Conservation (phyloP, 2,329 filamentous ascomycete genomes). For the Nothophoma quercina region DNA sequence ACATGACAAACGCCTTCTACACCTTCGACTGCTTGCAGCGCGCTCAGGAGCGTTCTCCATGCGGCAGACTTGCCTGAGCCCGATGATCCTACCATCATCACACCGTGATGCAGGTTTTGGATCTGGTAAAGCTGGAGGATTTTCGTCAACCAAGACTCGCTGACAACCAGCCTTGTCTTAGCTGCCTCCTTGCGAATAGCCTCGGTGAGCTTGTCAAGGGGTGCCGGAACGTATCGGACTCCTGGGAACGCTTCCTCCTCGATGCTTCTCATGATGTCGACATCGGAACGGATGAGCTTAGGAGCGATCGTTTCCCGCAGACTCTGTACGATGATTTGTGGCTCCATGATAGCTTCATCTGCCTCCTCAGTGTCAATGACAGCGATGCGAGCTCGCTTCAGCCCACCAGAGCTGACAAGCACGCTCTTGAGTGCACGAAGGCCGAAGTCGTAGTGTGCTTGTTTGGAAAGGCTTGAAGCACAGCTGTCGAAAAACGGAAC, state of each 20-base stretch:
- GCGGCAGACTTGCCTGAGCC: constrained; percentile 96
- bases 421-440: constrained; percentile 98
- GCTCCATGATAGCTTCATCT: constrained; percentile 80
- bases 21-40: constrained; percentile 87
- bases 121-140: constrained; percentile 97
- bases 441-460: constrained; percentile 99
- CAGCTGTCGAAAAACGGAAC: constrained; percentile 99
- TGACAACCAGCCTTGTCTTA: constrained; percentile 87
- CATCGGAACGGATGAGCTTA: constrained; percentile 92
- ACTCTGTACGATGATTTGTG: constrained; percentile 98
- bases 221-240: constrained; percentile 89
- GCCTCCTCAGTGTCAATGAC: constrained; percentile 62
- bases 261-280: constrained; percentile 84
- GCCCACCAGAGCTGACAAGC: constrained; percentile 92
- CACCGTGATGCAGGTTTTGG: constrained; percentile 96
- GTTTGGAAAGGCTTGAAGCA: constrained; percentile 81
- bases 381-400: constrained; percentile 84
- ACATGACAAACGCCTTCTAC: constrained; percentile 95
- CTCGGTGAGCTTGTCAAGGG: constrained; percentile 77
- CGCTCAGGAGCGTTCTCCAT: constrained; percentile 91
- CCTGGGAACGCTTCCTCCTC: constrained; percentile 90
- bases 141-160: constrained; percentile 96
- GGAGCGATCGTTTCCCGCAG: constrained; percentile 97
- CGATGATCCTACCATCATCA: constrained; percentile 99
- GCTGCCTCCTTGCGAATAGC: constrained; percentile 84